Percentiles rank a stretch among this genome's conserved stretches.
phyloP scores from a whole-genome alignment of 805 yeast genomes.

The Wickerhamomyces bisporus region DNA sequence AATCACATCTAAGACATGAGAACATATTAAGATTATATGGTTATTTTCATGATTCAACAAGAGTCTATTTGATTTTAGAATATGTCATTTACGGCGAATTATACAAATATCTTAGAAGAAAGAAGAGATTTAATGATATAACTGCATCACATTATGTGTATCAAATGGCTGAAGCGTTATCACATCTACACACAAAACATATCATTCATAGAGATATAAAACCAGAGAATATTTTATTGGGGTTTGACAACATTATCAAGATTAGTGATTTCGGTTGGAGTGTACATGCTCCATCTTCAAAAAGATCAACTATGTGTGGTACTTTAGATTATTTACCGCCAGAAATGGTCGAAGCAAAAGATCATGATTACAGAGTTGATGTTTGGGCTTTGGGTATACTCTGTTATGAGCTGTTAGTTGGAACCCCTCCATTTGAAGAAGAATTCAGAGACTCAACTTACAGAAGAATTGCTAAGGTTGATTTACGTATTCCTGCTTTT shows the following conservation, averaged over 20 bases:
- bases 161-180: conserved; percentile 78
- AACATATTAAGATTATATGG: conserved; percentile 79
- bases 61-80: conserved; percentile 82
- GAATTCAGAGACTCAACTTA: conserved; percentile 72
- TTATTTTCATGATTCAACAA: conserved; percentile 73
- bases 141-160: conserved; percentile 73
- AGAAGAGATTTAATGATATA: conserved; percentile 64
- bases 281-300: conserved; percentile 53
- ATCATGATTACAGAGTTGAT: conserved; percentile 76
- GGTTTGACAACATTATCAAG: conserved; percentile 70
- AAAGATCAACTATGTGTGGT: conserved; percentile 85
- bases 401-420: conserved; percentile 80
- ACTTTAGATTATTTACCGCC: conserved; percentile 94
- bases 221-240: conserved; percentile 86
- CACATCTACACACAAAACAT: conserved; percentile 70
- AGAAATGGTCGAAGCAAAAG: conserved; percentile 82
- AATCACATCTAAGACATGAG: conserved; percentile 70
- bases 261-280: conserved; percentile 97
- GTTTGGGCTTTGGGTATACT: conserved; percentile 91
- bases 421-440: conserved; percentile 91
- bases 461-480: conserved; percentile 72
- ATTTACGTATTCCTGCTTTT: conserved; percentile 64
- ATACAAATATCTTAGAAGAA: conserved; percentile 63
- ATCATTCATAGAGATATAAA: conserved; percentile 90
- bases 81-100: conserved; percentile 84